Base-by-base conservation (phyloP, 345 rosid genomes). In the Aethionema arabicum region DNA sequence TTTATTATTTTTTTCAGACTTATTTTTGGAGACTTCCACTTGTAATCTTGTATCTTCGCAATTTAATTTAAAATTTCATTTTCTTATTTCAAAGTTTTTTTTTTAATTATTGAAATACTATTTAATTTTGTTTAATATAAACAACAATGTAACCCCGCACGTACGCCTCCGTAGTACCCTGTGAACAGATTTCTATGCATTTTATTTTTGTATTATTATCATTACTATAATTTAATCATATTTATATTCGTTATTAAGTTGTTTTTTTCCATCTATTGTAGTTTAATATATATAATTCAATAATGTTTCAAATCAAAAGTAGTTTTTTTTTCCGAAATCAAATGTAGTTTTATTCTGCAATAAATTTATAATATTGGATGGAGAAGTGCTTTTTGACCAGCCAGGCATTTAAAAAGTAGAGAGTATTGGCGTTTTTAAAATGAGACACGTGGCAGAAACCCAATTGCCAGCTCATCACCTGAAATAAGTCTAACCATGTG, bases 401-500 rank as follows among this genome's bases (percentile, higher is more conserved):
- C 63, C 74, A 56, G 14, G 40, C 30, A 21, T 21, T 21, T 21
- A 21, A 21, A 21, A 21, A 32, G 51, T 15, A 13, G 62, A 46
- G 50, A 45, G 31, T 2, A 8, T 7, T 16, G 27, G 13, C 2
- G 5, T 44, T 35, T 11, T 6, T 5, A 38, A 5, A 52, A 40
- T 3, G 1, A 0, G 59, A 54, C 53, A 72, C 76, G 72, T 72
- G 76, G 60, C 64, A 35, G 2, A 30, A 39, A 65, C 61, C 82
- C 67, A 77, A 59, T 83, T 53, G 81, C 4, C 39, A 63, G 3
- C 36, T 41, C 59, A 50, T 41, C 47, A 57, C 74, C 75, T 63
- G 70, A 63, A 32, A 56, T 41, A 63, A 6, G 43, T 63, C 38
- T 32, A 62, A 66, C 70, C 85, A 78, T 72, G 85, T 83, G 86